Base-by-base conservation (phyloP, 2,329 filamentous ascomycete genomes). In the Fusarium sp. region DNA sequence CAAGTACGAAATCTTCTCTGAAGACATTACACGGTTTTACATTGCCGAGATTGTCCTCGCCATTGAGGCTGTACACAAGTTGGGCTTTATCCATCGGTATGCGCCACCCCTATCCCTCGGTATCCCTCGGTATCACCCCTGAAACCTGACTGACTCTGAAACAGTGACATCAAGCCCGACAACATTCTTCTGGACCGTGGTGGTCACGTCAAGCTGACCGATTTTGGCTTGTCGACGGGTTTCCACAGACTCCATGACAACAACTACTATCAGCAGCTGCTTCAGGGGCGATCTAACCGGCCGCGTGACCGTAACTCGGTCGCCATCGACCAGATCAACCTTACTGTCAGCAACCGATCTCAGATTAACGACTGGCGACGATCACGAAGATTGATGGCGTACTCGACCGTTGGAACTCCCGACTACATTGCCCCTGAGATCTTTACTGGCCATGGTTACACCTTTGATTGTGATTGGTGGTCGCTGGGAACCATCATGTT, bases 301-400 rank as follows among this genome's bases (percentile, higher is more conserved):
- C 91, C 92, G 63, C 89, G 91, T 74, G 97, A 98, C 84, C 91
- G 96, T 67, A 96, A 94, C 83, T 98, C 96, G 2, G 94, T 98
- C 76, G 96, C 95, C 76, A 92, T 99, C 79, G 96, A 99, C 83
- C 96, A 98, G 83, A 99, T 99, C 82, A 98, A 98, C 82, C 85
- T 99, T 77, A 99, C 96, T 20, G 96, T 99, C 77, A 98, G 95
- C 85, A 98, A 99, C 84, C 94, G 96, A 81, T 93, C 94, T 66
- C 95, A 98, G 83, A 98, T 99, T 86, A 99, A 98, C 84, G 98
- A 97, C 79, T 99, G 96, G 96, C 91, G 96, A 82, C 96, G 97
- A 80, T 98, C 96, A 65, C 92, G 96, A 79, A 91, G 96, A 79
- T 90, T 98, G 82, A 96, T 99, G 90, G 96, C 96, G 16, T 99